Conservation (phyloP, 2,329 filamentous ascomycete species). For the Neopestalotiopsis rosae region DNA sequence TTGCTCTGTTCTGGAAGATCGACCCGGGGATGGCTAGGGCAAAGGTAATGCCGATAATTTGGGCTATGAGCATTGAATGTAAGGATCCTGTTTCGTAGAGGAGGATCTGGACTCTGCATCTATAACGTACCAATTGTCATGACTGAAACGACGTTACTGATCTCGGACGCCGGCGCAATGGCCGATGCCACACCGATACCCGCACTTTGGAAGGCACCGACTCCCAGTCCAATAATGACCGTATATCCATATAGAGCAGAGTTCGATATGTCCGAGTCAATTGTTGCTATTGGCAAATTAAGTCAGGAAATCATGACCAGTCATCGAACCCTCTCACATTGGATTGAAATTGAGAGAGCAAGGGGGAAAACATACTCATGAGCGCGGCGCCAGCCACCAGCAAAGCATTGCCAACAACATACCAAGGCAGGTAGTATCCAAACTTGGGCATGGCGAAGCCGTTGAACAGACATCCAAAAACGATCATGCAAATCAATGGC, state of each 20-base stretch:
- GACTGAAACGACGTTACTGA: conserved; percentile 20
- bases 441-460: conserved; percentile 9
- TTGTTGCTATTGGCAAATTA: conserved; percentile 13
- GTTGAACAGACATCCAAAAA: conserved; percentile 4
- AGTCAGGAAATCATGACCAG: neutral
- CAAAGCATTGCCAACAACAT: conserved; percentile 14
- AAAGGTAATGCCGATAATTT: conserved; percentile 20
- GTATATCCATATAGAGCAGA: conserved; percentile 23
- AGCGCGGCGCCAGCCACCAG: conserved; percentile 14
- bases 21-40: conserved; percentile 20
- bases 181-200: conserved; percentile 20
- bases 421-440: conserved; percentile 11
- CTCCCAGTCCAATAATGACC: conserved; percentile 20
- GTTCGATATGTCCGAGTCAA: conserved; percentile 13
- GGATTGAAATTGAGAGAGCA: too few species aligned
- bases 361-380: conserved; percentile 10
- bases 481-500: conserved; percentile 15
- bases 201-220: conserved; percentile 21
- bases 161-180: conserved; percentile 19
- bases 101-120: too few species aligned
- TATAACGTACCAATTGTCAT: conserved; percentile 21
- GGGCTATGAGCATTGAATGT: conserved; percentile 11
- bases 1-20: conserved; percentile 21
- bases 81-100: too few species aligned
- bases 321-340: too few species aligned